These are phyloP conservation scores for Grigorovia humatica DNA, from an alignment of 805 yeast genomes.

Conservation along the genomic window DNA sequence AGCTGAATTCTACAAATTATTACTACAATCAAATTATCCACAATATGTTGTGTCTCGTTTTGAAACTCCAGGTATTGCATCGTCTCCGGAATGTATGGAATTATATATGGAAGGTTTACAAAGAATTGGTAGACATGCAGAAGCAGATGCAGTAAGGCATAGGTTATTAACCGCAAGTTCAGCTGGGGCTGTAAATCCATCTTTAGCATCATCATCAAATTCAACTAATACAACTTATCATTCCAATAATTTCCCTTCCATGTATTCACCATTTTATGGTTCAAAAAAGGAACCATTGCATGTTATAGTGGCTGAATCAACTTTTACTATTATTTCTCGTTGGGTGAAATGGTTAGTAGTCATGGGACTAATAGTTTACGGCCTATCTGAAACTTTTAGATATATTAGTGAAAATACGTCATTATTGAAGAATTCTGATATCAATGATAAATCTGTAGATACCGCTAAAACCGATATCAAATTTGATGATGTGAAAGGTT, in stretches of 20 bases:
- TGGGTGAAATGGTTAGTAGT: constrained; percentile 88
- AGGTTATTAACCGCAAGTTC: constrained; percentile 32
- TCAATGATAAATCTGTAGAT: constrained; percentile 70
- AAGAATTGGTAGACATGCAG: constrained; percentile 64
- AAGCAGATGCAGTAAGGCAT: constrained; percentile 59
- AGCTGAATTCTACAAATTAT: constrained; percentile 68
- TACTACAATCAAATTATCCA: constrained; percentile 80
- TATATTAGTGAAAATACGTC: constrained; percentile 71
- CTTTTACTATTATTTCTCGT: constrained; percentile 63
- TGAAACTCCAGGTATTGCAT: constrained; percentile 89
- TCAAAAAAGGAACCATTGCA: constrained; percentile 77
- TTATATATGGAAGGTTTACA: constrained; percentile 74
- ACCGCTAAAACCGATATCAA: constrained; percentile 77
- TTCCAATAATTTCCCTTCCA: constrained; percentile 20
- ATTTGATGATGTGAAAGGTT: constrained; percentile 92
- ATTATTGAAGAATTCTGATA: constrained; percentile 54
- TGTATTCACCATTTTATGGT: constrained; percentile 37
- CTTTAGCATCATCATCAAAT: constrained; percentile 20
- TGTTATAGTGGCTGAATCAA: constrained; percentile 84
- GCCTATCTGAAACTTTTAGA: constrained; percentile 67
- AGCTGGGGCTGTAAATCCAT: constrained; percentile 26
- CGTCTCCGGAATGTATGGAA: constrained; percentile 66
- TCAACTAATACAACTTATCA: constrained; percentile 16
- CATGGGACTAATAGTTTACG: constrained; percentile 68
- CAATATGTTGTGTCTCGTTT: constrained; percentile 89